phyloP scores from a whole-genome alignment of 1,139 yeast genomes.

The Geotrichum fermentans region DNA sequence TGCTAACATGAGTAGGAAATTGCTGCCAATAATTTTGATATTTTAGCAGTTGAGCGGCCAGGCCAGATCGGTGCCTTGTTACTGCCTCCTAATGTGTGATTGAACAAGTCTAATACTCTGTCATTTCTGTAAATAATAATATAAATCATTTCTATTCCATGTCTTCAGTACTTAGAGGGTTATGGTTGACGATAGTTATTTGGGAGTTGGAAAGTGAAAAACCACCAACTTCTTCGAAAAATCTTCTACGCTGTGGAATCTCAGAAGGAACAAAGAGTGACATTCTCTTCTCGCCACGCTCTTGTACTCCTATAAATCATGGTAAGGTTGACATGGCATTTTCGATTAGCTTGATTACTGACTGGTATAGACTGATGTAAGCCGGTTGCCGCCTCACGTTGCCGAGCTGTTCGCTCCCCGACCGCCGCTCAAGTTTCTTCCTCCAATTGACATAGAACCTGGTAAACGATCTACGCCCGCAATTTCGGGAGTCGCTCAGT shows the following conservation, averaged over 20 bases:
- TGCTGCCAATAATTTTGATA: constrained; percentile 68
- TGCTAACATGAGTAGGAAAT: constrained; percentile 35
- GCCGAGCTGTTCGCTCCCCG: constrained; percentile 63
- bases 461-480: constrained; percentile 47
- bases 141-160: background rate
- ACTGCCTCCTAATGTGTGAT: constrained; percentile 61
- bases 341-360: background rate
- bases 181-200: background rate
- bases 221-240: constrained; percentile 1
- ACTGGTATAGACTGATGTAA: constrained; percentile 37
- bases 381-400: constrained; percentile 60
- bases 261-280: too few relatives aligned
- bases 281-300: too few relatives aligned
- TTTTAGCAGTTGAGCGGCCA: constrained; percentile 77
- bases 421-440: constrained; percentile 56
- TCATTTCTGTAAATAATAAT: constrained; percentile 1
- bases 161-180: background rate
- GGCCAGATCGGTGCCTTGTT: constrained; percentile 62
- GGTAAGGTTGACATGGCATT: background rate
- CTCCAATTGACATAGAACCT: constrained; percentile 54
- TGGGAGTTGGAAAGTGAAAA: constrained; percentile 1
- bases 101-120: background rate
- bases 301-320: background rate
- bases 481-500: constrained; percentile 50
- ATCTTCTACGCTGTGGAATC: background rate